These are phyloP conservation scores for Chaetomium sp. DNA, from an alignment of 2,329 filamentous ascomycete genomes.

Conservation along the genomic window DNA sequence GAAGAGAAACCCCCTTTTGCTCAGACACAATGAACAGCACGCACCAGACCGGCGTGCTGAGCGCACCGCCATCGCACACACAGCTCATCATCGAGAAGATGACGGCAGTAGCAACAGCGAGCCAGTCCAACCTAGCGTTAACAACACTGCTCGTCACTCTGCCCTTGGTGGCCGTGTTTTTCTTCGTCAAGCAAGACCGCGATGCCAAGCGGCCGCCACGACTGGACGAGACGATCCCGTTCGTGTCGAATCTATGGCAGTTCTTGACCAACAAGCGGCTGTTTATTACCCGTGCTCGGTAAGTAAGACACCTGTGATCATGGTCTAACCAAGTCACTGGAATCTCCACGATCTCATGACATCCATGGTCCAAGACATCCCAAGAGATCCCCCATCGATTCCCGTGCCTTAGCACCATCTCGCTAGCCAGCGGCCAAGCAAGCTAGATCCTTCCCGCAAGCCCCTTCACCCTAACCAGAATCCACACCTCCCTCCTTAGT, in stretches of 20 bases:
- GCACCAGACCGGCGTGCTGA: too few relatives aligned
- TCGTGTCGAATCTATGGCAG: background rate
- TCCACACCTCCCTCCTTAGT: too few relatives aligned
- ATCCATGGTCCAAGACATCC: too few relatives aligned
- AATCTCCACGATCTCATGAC: too few relatives aligned
- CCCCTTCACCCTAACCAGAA: too few relatives aligned
- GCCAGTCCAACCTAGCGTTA: background rate
- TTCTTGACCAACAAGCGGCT: background rate
- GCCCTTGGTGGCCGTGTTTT: background rate
- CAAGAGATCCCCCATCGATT: too few relatives aligned
- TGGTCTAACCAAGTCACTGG: too few relatives aligned
- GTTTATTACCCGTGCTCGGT: slow-evolving; percentile 3
- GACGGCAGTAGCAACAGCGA: background rate
- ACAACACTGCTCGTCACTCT: background rate
- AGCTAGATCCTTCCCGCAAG: too few relatives aligned
- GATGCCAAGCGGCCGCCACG: background rate
- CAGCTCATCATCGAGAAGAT: background rate
- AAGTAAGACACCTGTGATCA: background rate
- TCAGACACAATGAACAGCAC: too few relatives aligned
- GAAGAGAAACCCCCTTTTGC: too few relatives aligned
- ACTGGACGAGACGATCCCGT: background rate
- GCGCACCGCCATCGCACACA: background rate
- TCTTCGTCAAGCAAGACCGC: background rate
- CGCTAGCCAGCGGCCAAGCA: too few relatives aligned
- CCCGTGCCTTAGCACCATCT: too few relatives aligned